Conservation (phyloP, 202 grass and related monocot species). For the Bolboschoenoplectus hybrid region DNA sequence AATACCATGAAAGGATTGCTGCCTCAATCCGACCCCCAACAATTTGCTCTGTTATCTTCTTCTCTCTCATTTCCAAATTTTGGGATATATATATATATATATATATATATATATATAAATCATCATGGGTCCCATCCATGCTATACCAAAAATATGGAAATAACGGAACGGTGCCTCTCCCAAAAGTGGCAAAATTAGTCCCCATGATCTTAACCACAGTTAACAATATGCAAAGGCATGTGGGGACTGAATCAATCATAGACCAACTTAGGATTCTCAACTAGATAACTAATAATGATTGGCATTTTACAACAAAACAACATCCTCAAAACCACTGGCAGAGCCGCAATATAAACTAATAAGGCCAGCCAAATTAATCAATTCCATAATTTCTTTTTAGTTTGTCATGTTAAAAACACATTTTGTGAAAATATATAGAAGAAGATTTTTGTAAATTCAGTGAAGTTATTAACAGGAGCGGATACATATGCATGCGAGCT, state of each 20-base stretch:
- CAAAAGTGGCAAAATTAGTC: conserved; percentile 23
- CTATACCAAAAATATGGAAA: background rate
- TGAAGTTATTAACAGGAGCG: too few relatives aligned
- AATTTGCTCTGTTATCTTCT: too few relatives aligned
- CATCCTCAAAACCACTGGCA: background rate
- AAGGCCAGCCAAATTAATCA: background rate
- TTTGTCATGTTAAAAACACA: background rate
- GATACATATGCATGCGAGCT: background rate
- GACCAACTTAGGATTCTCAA: conserved; percentile 25
- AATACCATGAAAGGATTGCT: too few relatives aligned
- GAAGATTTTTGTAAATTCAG: too few relatives aligned
- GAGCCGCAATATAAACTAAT: background rate
- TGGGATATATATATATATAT: too few relatives aligned
- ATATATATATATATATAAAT: too few relatives aligned
- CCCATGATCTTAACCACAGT: background rate
- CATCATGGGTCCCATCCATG: too few relatives aligned
- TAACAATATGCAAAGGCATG: background rate
- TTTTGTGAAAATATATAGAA: too few relatives aligned
- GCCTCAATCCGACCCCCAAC: too few relatives aligned
- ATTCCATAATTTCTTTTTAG: background rate
- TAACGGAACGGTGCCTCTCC: conserved; percentile 23
- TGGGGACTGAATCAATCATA: conserved; percentile 18
- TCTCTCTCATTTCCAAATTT: too few relatives aligned
- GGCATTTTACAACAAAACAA: background rate
- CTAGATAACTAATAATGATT: background rate